Evolutionary conservation across 139 green algal genomes (phyloP), one percentile per base, ranked within the genome.

Genomic region (Spirogloea muscicola): DNA sequence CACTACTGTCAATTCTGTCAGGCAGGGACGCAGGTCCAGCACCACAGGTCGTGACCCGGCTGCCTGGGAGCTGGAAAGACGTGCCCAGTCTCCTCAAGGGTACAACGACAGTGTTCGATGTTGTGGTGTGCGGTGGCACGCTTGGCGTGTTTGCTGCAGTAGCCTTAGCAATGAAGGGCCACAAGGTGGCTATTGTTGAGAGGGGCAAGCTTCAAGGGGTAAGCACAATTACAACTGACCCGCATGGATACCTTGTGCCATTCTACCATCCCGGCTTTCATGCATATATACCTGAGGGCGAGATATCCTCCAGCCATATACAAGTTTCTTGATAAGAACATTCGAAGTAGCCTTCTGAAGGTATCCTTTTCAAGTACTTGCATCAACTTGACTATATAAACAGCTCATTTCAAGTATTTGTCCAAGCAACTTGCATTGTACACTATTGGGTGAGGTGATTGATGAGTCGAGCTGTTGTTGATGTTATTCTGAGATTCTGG

Each of bases 51-150:
- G 61, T 77, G 1, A 49, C 16, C 25, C n/a, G 62, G 55, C 55
- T 58, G 49, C 34, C 16, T 16, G 65, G 43, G 29, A 63, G 10
- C 3, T 64, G 10, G 0, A 41, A 34, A 31, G 41, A 34, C 57
- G 41, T 31, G 25, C 33, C 1, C 36, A 46, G 31, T 72, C 37
- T n/a, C 13, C 36, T 21, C 13, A 6, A 33, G n/a, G 42, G 27
- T 38, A 43, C 36, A 44, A 44, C 5, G 65, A 29, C 4, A 37
- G 86, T 89, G 34, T 91, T 82, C 60, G 90, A 95, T 73, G 88
- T 91, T 25, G 85, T 88, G 6, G 89, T 98, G 48, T 94, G 87
- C 57, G 94, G 94, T 0, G 94, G 94, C 27, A 97, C 92, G 33
- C 83, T 96, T 41, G 91, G 91, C 41, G 87, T 94, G 49, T 95